Base-by-base conservation (phyloP, 139 green algal genomes). In the Chlamydomonas schloesseri region DNA sequence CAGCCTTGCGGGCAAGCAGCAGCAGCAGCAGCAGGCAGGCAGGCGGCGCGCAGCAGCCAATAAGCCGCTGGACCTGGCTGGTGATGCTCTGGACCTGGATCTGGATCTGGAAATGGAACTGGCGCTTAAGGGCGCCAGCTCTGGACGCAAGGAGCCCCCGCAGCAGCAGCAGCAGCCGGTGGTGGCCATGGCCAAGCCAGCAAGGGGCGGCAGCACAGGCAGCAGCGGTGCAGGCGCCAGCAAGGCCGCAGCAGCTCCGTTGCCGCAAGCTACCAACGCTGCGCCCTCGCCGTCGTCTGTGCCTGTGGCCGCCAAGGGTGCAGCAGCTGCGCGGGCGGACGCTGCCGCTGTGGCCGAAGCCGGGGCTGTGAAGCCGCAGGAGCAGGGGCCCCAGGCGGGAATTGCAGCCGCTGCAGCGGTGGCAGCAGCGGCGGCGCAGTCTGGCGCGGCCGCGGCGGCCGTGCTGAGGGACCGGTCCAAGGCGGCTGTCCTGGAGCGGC, bases 391-490 rank as follows among this genome's bases (percentile, higher is more conserved):
- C 42, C 6, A 50, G 6, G 42, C 42, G 5, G 42, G 6, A 50
- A 8, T 8, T 10, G 64, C 64, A 6, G 64, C 10, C 14, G 64
- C 64, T 15, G 1, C 64, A 34, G 64, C 67, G 23, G 24, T 31
- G 2, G 53, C 50, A 0, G 31, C n/a, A 8, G 67, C 67, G n/a
- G 67, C 67, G 15, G 18, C 2, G 17, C 33, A 18, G 6, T 34
- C 69, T 21, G 50, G 42, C 65, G 37, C 68, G 78, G 78, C 69
- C 20, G 78, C 78, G 28, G 36, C 69, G 6, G 65, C 78, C 23
- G 46, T 76, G n/a, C 65, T 84, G 46, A 23, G 1, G 28, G 58
- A 58, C 46, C 65, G 46, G 24, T 31, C 21, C 15, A 50, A 58
- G n/a, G 65, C 47, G 13, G 78, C 64, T 23, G 21, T 21, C 13